Conservation (phyloP, 345 rosid species). For the Moricandia moricandioides region DNA sequence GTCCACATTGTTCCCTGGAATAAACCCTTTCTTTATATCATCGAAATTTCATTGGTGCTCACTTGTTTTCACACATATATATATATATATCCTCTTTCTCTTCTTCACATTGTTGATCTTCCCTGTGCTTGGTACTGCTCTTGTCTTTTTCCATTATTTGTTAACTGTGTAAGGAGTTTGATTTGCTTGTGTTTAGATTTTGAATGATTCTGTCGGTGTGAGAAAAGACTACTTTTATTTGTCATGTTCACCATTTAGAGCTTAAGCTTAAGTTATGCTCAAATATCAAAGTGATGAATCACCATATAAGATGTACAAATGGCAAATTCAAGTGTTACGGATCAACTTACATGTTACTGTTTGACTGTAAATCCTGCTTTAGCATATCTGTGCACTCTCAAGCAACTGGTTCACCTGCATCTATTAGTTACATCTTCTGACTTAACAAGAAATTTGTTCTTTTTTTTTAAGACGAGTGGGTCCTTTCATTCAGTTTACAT, state of each 20-base stretch:
- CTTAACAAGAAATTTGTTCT: not conserved
- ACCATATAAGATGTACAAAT: no score
- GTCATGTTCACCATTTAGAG: not conserved
- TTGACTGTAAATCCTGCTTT: no score
- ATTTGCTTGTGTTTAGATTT: conserved; percentile 36
- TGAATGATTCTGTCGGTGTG: conserved; percentile 43
- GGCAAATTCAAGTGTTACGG: no score
- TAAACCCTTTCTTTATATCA: conserved; percentile 35
- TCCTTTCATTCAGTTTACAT: not conserved
- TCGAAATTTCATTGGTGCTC: not conserved
- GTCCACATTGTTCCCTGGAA: conserved; percentile 54
- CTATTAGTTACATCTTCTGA: not conserved
- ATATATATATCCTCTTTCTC: conserved; percentile 23
- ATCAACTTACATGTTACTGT: no score
- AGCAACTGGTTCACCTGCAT: no score
- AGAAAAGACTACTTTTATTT: conserved; percentile 8
- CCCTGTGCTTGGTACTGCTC: conserved; percentile 42
- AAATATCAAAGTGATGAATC: not conserved
- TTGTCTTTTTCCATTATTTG: conserved; percentile 19
- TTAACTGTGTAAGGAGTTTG: conserved; percentile 17
- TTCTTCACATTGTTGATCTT: conserved; percentile 50
- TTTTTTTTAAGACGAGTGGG: not conserved
- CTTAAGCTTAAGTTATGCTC: conserved; percentile 1
- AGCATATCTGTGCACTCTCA: no score
- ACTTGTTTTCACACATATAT: conserved; percentile 11